Percentiles rank a stretch among this genome's conserved stretches.
These are phyloP conservation scores for Scedosporium boydii DNA, from an alignment of 2,329 filamentous ascomycete species.

Conservation along the genomic window DNA sequence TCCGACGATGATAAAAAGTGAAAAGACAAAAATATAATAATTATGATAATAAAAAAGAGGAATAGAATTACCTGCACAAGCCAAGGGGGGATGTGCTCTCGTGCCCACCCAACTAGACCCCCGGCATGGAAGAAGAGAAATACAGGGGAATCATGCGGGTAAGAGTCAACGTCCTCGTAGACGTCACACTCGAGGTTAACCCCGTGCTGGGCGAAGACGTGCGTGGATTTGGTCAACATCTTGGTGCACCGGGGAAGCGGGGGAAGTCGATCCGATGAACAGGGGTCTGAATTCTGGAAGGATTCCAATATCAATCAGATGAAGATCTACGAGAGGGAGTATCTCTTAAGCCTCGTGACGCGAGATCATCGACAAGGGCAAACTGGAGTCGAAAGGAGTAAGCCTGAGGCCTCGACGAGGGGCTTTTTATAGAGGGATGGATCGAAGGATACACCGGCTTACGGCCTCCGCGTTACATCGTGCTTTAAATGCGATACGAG, in stretches of 20 bases:
- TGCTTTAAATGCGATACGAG: too few relatives aligned
- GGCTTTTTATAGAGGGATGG: not conserved
- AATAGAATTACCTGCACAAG: constrained; percentile 20
- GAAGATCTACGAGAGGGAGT: not conserved
- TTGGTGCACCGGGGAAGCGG: not conserved
- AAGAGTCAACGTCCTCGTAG: constrained; percentile 16
- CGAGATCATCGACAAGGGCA: not conserved
- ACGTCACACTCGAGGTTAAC: constrained; percentile 26
- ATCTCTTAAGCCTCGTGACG: not conserved
- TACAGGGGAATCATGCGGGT: constrained; percentile 16
- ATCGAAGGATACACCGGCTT: not conserved
- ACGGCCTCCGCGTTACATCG: too few relatives aligned
- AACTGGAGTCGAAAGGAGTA: not conserved
- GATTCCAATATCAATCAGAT: not conserved
- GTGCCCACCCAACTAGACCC: constrained; percentile 22
- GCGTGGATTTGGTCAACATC: constrained; percentile 19
- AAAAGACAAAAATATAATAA: not conserved
- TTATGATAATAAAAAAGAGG: not conserved
- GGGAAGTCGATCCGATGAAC: not conserved
- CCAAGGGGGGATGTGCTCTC: constrained; percentile 23
- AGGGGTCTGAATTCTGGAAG: not conserved
- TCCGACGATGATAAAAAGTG: not conserved
- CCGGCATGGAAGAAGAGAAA: constrained; percentile 28
- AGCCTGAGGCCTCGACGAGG: not conserved
- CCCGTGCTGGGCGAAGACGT: constrained; percentile 19